These are phyloP conservation scores for Ophioceras dolichostomum DNA, from an alignment of 2,329 filamentous ascomycete species.

Conservation along the genomic window DNA sequence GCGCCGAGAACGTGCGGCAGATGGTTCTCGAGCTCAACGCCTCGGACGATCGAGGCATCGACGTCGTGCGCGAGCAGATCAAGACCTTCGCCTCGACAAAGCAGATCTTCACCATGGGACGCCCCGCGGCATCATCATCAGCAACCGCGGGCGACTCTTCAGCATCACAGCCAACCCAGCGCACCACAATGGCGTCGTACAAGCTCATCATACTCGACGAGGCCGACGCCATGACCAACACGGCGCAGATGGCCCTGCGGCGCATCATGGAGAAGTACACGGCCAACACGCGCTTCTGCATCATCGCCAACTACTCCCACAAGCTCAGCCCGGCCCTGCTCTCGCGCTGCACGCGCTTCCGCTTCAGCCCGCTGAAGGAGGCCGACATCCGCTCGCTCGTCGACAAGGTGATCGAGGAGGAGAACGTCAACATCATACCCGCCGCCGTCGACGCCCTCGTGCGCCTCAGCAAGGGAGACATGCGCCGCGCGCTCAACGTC, in stretches of 20 bases:
- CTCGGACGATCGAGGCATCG: constrained; percentile 93
- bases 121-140: constrained; percentile 15
- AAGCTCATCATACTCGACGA: constrained; percentile 98
- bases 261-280: constrained; percentile 99
- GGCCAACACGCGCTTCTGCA: constrained; percentile 91
- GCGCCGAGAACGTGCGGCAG: constrained; percentile 81
- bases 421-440: constrained; percentile 69
- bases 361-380: constrained; percentile 89
- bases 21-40: constrained; percentile 98
- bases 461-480: constrained; percentile 83
- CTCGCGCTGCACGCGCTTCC: constrained; percentile 86
- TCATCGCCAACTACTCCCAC: constrained; percentile 98
- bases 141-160: neutral
- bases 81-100: constrained; percentile 98
- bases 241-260: constrained; percentile 92
- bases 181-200: constrained; percentile 54
- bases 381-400: constrained; percentile 74
- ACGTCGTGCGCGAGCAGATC: constrained; percentile 96
- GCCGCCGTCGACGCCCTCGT: constrained; percentile 79
- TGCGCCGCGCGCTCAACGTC: constrained; percentile 89
- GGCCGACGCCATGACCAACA: constrained; percentile 99
- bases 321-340: constrained; percentile 89
- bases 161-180: constrained; percentile 16
- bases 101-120: constrained; percentile 74
- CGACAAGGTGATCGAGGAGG: constrained; percentile 79